Evolutionary conservation across 768 basidiomycete species (phyloP), one percentile per base, ranked within the genome.

Genomic region (Boletus rufocinnamomeus): DNA sequence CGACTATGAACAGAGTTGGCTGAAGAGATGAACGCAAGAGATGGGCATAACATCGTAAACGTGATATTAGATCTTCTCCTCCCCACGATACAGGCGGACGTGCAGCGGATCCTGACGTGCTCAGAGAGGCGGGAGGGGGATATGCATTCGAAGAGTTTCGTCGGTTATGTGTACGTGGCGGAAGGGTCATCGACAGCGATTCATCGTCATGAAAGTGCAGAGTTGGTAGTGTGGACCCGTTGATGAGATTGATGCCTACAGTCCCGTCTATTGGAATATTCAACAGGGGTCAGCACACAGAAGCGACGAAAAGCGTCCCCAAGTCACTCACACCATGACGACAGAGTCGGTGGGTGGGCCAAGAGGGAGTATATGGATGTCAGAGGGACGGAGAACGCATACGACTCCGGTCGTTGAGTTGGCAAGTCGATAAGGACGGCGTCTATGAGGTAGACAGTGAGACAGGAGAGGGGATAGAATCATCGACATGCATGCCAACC

Each of bases 171-270:
- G 54, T 14, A 66, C 57, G 85, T 62, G 69, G 68, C 13, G 72
- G 68, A 52, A 84, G 72, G 3, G 83, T 83, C 69, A 86, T 85
- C 5, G 94, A 95, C 34, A 84, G 84, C 0, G 94, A 95, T 72
- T 98, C 95, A 65, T 98, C 95, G 69, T 98, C 97, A 72, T 98
- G 97, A 73, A 98, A 98, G 73, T 95, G 86, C 3, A 99, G 82
- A 1, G 91, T 93, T 0, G 95, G 93, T 0, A 97, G 80, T 1
- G 94, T 91, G 50, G 88, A 84, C 32, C 90, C 89, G 63, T 86
- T 91, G 62, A 88, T 91, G 57, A 93, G 86, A 72, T 96, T 96
- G 59, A 98, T 84, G 40, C 87, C 91, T 60, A 95, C 83, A 21
- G 90, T 89, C 6, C 95, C 95, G 68, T 95, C 91, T 95, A 66